A percentile compares a stretch with the other conserved stretches of the same genome.
Conservation (phyloP, 441 rosid species). For the Euphorbia corollata region DNA sequence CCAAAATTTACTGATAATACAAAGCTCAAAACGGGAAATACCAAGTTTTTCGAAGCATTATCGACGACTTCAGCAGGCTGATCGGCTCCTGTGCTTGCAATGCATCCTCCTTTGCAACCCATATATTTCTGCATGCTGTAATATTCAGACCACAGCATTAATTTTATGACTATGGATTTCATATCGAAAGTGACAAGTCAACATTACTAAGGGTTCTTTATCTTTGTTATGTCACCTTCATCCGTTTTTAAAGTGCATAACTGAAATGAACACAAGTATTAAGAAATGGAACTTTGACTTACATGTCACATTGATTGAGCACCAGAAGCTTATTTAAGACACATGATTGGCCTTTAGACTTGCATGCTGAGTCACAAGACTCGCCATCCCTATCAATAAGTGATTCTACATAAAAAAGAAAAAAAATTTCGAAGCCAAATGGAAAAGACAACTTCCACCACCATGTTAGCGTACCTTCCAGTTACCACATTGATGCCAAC, state of each 20-base stretch:
- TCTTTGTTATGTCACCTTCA: background rate
- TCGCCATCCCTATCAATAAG: constrained; percentile 63
- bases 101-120: constrained; percentile 77
- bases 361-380: constrained; percentile 83
- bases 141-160: constrained; percentile 4
- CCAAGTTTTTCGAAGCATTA: constrained; percentile 80
- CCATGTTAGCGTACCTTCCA: constrained; percentile 49
- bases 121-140: constrained; percentile 70
- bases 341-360: constrained; percentile 69
- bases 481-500: constrained; percentile 68
- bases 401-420: constrained; percentile 20
- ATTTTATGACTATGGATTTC: background rate
- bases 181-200: background rate
- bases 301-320: constrained; percentile 83
- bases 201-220: background rate
- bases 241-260: background rate
- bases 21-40: constrained; percentile 24
- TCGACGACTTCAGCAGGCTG: constrained; percentile 94
- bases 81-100: constrained; percentile 73
- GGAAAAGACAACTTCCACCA: constrained; percentile 11
- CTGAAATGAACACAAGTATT: background rate
- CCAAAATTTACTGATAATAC: background rate
- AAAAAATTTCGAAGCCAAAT: constrained; percentile 11
- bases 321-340: constrained; percentile 74
- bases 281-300: constrained; percentile 23